phyloP scores from a whole-genome alignment of 805 yeast species.

The Pichia paraexigua region DNA sequence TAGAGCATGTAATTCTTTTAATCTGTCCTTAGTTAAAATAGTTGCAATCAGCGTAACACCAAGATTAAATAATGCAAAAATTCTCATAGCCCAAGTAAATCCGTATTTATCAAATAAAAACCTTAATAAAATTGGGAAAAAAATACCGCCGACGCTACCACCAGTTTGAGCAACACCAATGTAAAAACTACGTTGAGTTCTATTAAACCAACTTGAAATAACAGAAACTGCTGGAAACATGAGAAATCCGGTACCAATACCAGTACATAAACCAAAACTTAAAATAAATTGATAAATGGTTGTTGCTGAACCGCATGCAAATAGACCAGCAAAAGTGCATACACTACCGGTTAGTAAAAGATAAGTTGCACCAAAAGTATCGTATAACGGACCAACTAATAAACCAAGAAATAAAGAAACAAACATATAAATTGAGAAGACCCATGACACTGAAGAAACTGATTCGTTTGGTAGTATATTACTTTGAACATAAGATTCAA shows the following conservation, averaged over 20 bases:
- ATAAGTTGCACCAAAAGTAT: constrained; percentile 45
- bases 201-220: constrained; percentile 54
- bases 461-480: constrained; percentile 42
- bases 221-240: constrained; percentile 56
- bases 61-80: constrained; percentile 39
- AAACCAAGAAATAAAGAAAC: constrained; percentile 37
- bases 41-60: constrained; percentile 31
- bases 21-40: constrained; percentile 35
- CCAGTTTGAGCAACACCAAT: constrained; percentile 43
- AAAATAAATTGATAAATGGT: constrained; percentile 53
- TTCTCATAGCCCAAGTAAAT: constrained; percentile 50
- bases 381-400: constrained; percentile 46
- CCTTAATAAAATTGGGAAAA: constrained; percentile 45
- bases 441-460: constrained; percentile 54
- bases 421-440: constrained; percentile 51
- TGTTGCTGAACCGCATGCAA: constrained; percentile 49
- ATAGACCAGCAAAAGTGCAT: constrained; percentile 42
- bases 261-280: constrained; percentile 48
- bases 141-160: constrained; percentile 46
- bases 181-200: constrained; percentile 46
- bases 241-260: constrained; percentile 52
- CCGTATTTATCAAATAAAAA: constrained; percentile 41
- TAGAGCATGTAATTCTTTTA: constrained; percentile 20
- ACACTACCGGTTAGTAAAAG: constrained; percentile 39
- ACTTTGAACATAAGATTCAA: constrained; percentile 50